Evolutionary conservation across 352 stramenopile species (phyloP).

Genomic region (Globisporangium spinosum): DNA sequence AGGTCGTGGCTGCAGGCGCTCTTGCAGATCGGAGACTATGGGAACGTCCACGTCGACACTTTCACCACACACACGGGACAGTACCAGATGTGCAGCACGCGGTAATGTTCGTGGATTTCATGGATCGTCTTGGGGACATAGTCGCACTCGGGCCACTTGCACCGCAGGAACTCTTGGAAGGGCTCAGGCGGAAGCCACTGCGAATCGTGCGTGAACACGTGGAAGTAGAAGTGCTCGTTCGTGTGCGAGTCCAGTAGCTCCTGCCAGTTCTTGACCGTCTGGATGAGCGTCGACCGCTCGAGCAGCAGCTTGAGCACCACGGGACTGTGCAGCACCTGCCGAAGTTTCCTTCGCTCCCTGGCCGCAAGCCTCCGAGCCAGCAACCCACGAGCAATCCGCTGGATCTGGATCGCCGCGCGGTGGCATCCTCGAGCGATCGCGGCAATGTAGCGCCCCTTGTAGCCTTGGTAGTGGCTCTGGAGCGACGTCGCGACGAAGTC

Average conservation of each 20-base stretch:
- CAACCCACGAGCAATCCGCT: slow-evolving; percentile 49
- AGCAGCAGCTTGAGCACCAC: slow-evolving; percentile 64
- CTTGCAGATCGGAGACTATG: slow-evolving; percentile 52
- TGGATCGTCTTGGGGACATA: slow-evolving; percentile 60
- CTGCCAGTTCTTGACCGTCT: slow-evolving; percentile 69
- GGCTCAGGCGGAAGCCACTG: slow-evolving; percentile 71
- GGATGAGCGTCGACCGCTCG: slow-evolving; percentile 56
- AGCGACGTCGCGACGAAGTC: slow-evolving; percentile 68
- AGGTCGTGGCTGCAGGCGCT: slow-evolving; percentile 60
- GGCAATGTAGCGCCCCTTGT: slow-evolving; percentile 42
- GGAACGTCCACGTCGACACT: slow-evolving; percentile 64
- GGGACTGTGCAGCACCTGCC: slow-evolving; percentile 66
- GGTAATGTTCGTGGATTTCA: slow-evolving; percentile 75
- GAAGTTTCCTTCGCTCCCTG: slow-evolving; percentile 39
- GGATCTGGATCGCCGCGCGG: slow-evolving; percentile 52
- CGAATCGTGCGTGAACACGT: slow-evolving; percentile 75
- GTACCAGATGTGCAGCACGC: slow-evolving; percentile 63
- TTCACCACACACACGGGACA: slow-evolving; percentile 74
- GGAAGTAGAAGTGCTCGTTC: slow-evolving; percentile 86
- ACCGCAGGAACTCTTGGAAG: slow-evolving; percentile 57
- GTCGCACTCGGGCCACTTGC: slow-evolving; percentile 57
- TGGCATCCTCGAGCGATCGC: slow-evolving; percentile 31
- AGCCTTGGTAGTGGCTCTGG: slow-evolving; percentile 63
- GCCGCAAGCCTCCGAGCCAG: slow-evolving; percentile 40
- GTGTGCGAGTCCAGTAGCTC: slow-evolving; percentile 76